Evolutionary conservation across 441 rosid genomes (phyloP), one percentile per base, ranked within the genome.

Genomic region (Populus hybrid): DNA sequence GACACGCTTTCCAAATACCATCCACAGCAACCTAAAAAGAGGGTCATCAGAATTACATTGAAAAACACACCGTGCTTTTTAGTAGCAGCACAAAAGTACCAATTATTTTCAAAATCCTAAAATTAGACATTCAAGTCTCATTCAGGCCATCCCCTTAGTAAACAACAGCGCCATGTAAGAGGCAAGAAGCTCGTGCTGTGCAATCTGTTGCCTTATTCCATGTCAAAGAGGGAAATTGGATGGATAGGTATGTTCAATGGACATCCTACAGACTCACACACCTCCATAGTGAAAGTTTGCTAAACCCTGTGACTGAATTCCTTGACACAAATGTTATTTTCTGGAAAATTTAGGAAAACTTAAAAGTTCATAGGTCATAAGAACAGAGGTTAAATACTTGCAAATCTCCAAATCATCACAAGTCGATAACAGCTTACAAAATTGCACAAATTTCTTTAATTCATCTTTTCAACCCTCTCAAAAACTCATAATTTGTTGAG

Each of bases 1-100:
- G 97, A 83, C 99, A 96, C 38, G 78, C 86, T 84, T 91, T 94
- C 98, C 99, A 96, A 77, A 84, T 86, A 79, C 96, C 99, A 84
- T 94, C 99, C 79, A 96, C 99, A 71, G 98, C 97, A 87, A 96
- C 93, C 99, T 96, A 81, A 77, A 40, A 80, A n/a, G 30, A 78
- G 71, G 24, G 79, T 21, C n/a, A 70, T 36, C 18, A 78, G 23
- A 50, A 82, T 68, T 71, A 79, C 65, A 75, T 4, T 26, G 9
- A 12, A 67, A 77, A 14, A 32, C 21, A 7, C 19, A 42, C 24
- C 23, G 72, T 53, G 61, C 26, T 9, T 61, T 46, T 67, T 16
- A 12, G 40, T 64, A 4, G 10, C 5, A 63, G 38, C 35, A 46
- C 2, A 24, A 74, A 36, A 32, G 19, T 14, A 11, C 67, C 5